Evolutionary conservation across 345 rosid species (phyloP).

Genomic region (Odontarrhena argentea): DNA sequence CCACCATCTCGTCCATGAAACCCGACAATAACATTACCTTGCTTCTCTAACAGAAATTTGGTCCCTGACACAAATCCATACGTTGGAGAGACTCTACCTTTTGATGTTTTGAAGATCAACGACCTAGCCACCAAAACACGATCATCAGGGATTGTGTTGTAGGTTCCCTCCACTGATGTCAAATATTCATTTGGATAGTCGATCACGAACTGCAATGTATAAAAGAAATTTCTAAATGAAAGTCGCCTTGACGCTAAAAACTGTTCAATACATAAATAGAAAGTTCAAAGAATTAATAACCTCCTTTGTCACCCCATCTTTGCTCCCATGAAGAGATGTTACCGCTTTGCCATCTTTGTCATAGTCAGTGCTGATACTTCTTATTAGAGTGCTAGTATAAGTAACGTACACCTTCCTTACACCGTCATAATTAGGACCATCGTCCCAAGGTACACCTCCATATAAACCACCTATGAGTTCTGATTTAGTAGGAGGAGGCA

Average conservation of each 20-base stretch:
- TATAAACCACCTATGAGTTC: constrained; percentile 29
- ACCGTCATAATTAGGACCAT: constrained; percentile 31
- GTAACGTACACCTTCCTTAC: constrained; percentile 28
- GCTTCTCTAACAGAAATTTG: background rate
- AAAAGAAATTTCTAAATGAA: too few relatives aligned
- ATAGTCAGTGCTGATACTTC: constrained; percentile 25
- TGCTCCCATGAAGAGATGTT: constrained; percentile 22
- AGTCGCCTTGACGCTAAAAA: too few relatives aligned
- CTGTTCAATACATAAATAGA: background rate
- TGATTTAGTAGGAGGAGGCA: constrained; percentile 25
- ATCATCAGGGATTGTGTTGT: constrained; percentile 2
- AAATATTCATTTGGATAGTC: constrained; percentile 36
- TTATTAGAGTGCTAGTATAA: background rate
- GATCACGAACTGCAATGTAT: constrained; percentile 17
- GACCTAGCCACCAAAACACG: background rate
- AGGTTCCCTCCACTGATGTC: constrained; percentile 31
- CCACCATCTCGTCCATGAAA: background rate
- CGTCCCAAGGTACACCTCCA: constrained; percentile 35
- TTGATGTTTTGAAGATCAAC: constrained; percentile 6
- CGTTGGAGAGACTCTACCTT: background rate
- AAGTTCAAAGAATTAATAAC: background rate
- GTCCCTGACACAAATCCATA: background rate
- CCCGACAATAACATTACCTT: background rate
- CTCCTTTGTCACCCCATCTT: constrained; percentile 31
- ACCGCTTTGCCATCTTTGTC: constrained; percentile 28